Percentiles rank a stretch among this genome's conserved stretches.
Evolutionary conservation across 768 basidiomycete species (phyloP).

Genomic region (Coprinopsis sp.): DNA sequence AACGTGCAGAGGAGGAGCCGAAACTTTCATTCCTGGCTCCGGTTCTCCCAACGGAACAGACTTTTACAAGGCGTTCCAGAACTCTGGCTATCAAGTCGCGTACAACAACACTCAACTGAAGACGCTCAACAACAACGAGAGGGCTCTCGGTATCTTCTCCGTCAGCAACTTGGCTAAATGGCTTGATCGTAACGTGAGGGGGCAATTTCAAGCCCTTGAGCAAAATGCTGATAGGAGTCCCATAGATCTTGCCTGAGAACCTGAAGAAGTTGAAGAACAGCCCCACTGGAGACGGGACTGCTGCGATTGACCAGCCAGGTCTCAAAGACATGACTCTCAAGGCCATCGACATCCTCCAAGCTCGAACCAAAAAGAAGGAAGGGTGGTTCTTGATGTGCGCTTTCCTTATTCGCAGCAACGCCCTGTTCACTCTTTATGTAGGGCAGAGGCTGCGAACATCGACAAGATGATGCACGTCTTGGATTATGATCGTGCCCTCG

Average conservation of each 20-base stretch:
- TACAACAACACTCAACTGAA: conserved; percentile 32
- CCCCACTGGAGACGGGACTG: conserved; percentile 38
- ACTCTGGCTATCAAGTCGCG: conserved; percentile 38
- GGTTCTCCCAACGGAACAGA: conserved; percentile 35
- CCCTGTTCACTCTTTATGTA: conserved; percentile 2
- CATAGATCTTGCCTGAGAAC: conserved; percentile 25
- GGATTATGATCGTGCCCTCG: too few species aligned
- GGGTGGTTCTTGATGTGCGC: conserved; percentile 43
- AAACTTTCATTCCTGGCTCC: conserved; percentile 36
- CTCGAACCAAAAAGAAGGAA: conserved; percentile 30
- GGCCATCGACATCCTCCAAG: conserved; percentile 41
- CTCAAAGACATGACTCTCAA: conserved; percentile 45
- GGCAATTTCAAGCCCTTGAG: background rate
- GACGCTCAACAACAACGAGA: conserved; percentile 26
- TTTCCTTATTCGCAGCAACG: background rate
- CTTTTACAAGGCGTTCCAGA: conserved; percentile 37
- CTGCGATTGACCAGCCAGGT: conserved; percentile 41
- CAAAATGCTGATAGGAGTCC: background rate
- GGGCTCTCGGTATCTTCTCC: conserved; percentile 42
- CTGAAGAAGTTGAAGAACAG: conserved; percentile 32
- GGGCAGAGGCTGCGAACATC: conserved; percentile 42
- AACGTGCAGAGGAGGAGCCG: conserved; percentile 34
- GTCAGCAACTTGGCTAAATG: conserved; percentile 37
- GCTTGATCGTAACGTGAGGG: conserved; percentile 36
- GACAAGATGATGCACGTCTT: conserved; percentile 49